Percentiles rank a stretch among this genome's conserved stretches.
phyloP scores from a whole-genome alignment of 768 basidiomycete genomes.

The Terana coerulea region DNA sequence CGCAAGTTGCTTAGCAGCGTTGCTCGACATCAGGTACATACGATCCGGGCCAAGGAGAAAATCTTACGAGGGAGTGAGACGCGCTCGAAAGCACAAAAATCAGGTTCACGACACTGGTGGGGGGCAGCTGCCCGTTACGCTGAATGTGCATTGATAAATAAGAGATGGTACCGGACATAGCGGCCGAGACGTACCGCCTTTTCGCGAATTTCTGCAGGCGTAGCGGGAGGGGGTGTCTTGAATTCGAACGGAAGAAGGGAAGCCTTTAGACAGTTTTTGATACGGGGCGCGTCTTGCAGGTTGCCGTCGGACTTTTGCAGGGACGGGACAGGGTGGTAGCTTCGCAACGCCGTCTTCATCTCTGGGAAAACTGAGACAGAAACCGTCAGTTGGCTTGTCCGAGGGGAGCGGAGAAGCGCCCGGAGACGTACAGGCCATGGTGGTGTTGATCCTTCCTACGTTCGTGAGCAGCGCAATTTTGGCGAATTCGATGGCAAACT shows the following conservation, averaged over 20 bases:
- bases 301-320: conserved; percentile 67
- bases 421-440: conserved; percentile 69
- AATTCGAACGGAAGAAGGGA: conserved; percentile 46
- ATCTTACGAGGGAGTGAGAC: conserved; percentile 62
- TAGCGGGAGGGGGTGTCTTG: conserved; percentile 39
- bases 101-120: conserved; percentile 84
- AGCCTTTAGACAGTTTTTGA: conserved; percentile 71
- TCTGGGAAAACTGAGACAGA: conserved; percentile 61
- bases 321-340: conserved; percentile 75
- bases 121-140: conserved; percentile 61
- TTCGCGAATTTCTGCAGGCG: conserved; percentile 53
- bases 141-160: conserved; percentile 21
- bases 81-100: conserved; percentile 75
- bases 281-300: conserved; percentile 74
- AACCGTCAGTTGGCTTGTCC: neutral
- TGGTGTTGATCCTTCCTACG: conserved; percentile 89
- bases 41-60: neutral
- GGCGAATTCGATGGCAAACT: conserved; percentile 74
- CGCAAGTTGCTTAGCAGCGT: conserved; percentile 16
- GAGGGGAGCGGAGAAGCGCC: conserved; percentile 9
- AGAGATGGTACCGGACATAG: conserved; percentile 5
- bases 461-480: conserved; percentile 86
- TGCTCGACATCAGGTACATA: neutral
- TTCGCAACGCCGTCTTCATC: conserved; percentile 73
- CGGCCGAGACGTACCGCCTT: conserved; percentile 42